Evolutionary conservation across 768 basidiomycete species (phyloP), one percentile per base, ranked within the genome.

Genomic region (Boletus pseudo-olivaceus): DNA sequence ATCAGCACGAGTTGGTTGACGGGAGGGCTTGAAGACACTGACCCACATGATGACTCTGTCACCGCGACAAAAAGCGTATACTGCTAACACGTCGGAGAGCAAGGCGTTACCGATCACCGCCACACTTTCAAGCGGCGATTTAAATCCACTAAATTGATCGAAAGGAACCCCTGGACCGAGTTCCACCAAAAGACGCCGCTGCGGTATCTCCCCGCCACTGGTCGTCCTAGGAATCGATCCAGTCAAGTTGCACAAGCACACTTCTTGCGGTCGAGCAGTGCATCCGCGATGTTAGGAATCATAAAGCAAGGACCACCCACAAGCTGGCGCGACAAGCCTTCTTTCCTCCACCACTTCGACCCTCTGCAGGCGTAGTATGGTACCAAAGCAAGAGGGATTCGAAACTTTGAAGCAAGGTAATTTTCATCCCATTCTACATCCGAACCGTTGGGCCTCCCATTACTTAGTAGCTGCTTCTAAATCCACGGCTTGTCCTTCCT

Each of bases 31-130:
- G 6, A 41, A 48, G 20, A 27, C 26, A 69, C 69, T 62, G 19
- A 73, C 69, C 69, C 69, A 71, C 69, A 71, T 71, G 55, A 51
- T 53, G 42, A 32, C 32, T 26, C 50, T 57, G 35, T 33, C 51
- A 47, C 49, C 27, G 5, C 43, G 33, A 54, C 35, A 51, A 45
- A 12, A 53, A 48, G 37, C 15, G 42, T 27, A 23, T 30, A 23
- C 11, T 29, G 19, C 34, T 1, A 12, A 5, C 6, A 9, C 20
- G 34, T 19, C 41, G 34, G 35, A 30, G 45, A 32, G 27, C 15
- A 23, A 34, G 23, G 14, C 39, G 42, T 3, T 41, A 47, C 56
- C 56, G 62, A 39, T 49, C 46, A 30, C 20, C 19, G 59, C 50
- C 54, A 37, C 46, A 3, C 0, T 4, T 59, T 61, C 19, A 51